Evolutionary conservation across 2,329 filamentous ascomycete species (phyloP), one percentile per base, ranked within the genome.

Genomic region (Blastomyces parvus): DNA sequence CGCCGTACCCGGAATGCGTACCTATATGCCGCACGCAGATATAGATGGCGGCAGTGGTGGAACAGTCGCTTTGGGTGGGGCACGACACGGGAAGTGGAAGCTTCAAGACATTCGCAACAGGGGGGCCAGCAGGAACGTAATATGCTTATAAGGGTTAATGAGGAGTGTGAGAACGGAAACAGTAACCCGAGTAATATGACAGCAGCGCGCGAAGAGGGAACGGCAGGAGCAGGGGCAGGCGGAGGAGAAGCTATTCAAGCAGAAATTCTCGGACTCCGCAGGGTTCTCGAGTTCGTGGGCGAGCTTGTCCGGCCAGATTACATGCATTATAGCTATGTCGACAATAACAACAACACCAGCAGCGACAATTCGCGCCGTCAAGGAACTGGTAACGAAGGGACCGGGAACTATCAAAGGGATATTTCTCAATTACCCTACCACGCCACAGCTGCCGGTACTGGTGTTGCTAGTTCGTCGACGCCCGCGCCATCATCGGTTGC

Each of bases 221-320:
- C 9, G 5, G 19, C 19, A 46, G 44, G 44, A n/a, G 44, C 33
- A 9, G 33, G 33, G 9, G 33, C 1, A 25, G 46, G 11, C 17
- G 48, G 48, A 27, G 33, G 38, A n/a, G 79, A 82, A 53, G 70
- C 74, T 19, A 78, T 82, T 74, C 74, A 79, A 64, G 73, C 75
- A 30, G 79, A 82, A 64, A 83, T 85, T 46, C 71, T 79, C 17
- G 79, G 80, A 58, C 72, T 86, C 25, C 74, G 81, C 40, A 74
- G 78, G 22, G 82, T 82, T 0, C 80, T 83, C 59, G 78, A 81
- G 60, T 79, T 83, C 33, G 82, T 85, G 1, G 77, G 78, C 52
- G 75, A 79, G 52, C 71, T 83, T 11, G 75, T 82, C 38, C 70
- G 74, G 36, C 78, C 78, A 17, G 73, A 76, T 61, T 73, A 74